Evolutionary conservation across 352 stramenopile genomes (phyloP).

Genomic region (Phytophthora multivora): DNA sequence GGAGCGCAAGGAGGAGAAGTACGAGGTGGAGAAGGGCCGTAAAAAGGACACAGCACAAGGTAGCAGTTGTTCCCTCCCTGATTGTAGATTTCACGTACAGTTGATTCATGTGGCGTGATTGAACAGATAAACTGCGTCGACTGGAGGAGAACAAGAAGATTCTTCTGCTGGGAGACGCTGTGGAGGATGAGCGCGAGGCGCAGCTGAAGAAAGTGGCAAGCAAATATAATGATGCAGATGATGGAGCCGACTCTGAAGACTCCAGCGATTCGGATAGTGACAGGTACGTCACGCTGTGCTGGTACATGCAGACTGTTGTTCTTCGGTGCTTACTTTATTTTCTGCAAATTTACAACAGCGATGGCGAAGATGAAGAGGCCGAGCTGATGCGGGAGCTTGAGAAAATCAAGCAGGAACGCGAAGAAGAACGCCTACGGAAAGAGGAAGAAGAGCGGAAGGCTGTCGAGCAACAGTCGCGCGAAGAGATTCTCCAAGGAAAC

Average conservation of each 20-base stretch:
- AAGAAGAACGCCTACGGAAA: conserved; percentile 92
- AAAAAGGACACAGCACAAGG: conserved; percentile 83
- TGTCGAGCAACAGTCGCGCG: conserved; percentile 83
- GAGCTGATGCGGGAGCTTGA: conserved; percentile 97
- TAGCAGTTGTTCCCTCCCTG: not conserved
- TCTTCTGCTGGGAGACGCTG: conserved; percentile 73
- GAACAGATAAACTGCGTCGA: conserved; percentile 61
- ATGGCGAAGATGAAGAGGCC: conserved; percentile 97
- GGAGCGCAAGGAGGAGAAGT: conserved; percentile 71
- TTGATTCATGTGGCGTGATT: not conserved
- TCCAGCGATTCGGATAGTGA: conserved; percentile 81
- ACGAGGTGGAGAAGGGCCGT: conserved; percentile 79
- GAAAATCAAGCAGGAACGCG: conserved; percentile 97
- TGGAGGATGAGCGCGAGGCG: conserved; percentile 76
- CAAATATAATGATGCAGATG: conserved; percentile 92
- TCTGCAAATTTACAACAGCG: conserved; percentile 30
- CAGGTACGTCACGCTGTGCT: conserved; percentile 34
- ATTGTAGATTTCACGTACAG: not conserved
- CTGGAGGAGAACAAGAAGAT: conserved; percentile 88
- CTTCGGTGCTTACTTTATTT: not conserved
- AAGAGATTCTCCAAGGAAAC: conserved; percentile 95
- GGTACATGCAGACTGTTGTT: not conserved
- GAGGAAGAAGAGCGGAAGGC: conserved; percentile 84
- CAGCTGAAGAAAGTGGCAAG: conserved; percentile 88
- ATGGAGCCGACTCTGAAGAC: conserved; percentile 67